A percentile compares a stretch with the other conserved stretches of the same genome.
These are phyloP conservation scores for Phyllostachys edulis DNA, from an alignment of 176 grass and related monocot genomes.

Conservation along the genomic window DNA sequence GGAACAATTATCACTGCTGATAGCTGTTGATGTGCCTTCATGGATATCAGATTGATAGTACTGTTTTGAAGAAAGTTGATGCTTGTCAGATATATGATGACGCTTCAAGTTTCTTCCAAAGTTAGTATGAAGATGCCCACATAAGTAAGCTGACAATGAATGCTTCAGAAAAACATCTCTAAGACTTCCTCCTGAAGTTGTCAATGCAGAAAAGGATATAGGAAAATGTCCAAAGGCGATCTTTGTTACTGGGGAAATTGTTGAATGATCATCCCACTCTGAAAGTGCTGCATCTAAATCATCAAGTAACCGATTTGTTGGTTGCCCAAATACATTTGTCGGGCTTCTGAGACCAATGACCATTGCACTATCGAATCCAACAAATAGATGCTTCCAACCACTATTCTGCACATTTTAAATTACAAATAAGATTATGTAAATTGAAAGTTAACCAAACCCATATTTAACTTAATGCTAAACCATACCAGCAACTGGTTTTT, in stretches of 20 bases:
- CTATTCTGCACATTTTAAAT: conserved; percentile 34
- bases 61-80: conserved; percentile 6
- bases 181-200: conserved; percentile 39
- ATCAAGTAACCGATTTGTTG: conserved; percentile 40
- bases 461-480: neutral
- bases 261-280: conserved; percentile 39
- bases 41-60: conserved; percentile 44
- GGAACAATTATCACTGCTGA: conserved; percentile 34
- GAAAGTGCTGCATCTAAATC: conserved; percentile 44
- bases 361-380: conserved; percentile 52
- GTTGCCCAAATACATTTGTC: conserved; percentile 51
- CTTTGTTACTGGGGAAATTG: conserved; percentile 27
- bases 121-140: conserved; percentile 53
- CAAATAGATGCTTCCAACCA: conserved; percentile 48
- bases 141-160: conserved; percentile 48
- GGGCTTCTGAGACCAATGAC: conserved; percentile 43
- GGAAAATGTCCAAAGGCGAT: conserved; percentile 55
- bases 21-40: conserved; percentile 11
- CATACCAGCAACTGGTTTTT: neutral
- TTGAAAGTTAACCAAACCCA: neutral
- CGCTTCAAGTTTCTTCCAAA: conserved; percentile 59
- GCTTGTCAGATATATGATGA: conserved; percentile 35
- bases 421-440: neutral
- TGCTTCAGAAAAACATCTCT: conserved; percentile 55
- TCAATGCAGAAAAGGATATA: conserved; percentile 47